Base-by-base conservation (phyloP, 345 rosid genomes). In the Citrus trifoliata region DNA sequence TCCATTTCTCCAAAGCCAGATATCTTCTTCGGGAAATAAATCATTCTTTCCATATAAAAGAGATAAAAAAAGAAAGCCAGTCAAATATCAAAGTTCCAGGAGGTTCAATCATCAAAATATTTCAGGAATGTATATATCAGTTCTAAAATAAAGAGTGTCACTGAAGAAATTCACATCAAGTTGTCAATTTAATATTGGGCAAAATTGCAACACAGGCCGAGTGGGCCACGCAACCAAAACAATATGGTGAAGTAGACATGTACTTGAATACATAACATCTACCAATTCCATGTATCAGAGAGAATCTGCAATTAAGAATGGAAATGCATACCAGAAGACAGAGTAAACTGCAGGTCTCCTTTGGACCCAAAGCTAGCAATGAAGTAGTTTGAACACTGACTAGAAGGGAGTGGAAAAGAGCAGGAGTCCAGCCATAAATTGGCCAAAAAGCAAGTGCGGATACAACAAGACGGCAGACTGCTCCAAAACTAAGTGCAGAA, bases 371-470 rank as follows among this genome's bases (percentile, higher is more conserved):
- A 67, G 95, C 93, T 80, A 90, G 82, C 51, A 87, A 77, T 67
- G 97, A 88, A 79, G 91, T 80, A 25, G 89, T 87, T 85, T 93
- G 94, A 81, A 93, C 95, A 84, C 88, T 88, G 6, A 89, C 83
- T 67, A 96, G 90, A 78, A 96, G 90, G 51, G 97, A 88, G 86
- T 87, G 92, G 84, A 96, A 94, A 83, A 96, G 97, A 67, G 97
- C 94, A 60, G 99, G 99, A 83, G 91, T 81, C 99, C 99, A 96
- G 69, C 94, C 97, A 90, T 87, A 86, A 35, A 93, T 88, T 28
- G 99, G 97, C 99, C 99, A 96, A 86, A 86, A 94, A 76, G 93
- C 87, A 86, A 96, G 97, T 48, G 98, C 93, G 27, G 99, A 94
- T 76, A 91, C 98, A 61, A 87, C 69, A 80, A 96, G 97, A 87